Conservation (phyloP, 345 rosid species). For the Brassica juncea region DNA sequence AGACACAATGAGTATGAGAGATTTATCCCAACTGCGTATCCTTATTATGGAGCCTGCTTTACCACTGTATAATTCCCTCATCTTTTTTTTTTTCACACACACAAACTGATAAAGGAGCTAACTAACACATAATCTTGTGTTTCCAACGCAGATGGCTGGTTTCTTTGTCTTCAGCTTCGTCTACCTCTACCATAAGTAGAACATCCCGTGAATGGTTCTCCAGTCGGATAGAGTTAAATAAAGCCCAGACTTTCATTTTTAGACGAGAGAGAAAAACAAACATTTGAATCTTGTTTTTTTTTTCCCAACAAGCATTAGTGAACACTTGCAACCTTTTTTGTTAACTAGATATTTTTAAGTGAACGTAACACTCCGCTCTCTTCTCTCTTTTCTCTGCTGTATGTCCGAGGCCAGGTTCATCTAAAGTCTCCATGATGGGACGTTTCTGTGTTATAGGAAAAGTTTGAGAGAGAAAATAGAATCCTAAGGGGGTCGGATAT, state of each 20-base stretch:
- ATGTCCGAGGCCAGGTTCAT: neutral
- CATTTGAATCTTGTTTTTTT: neutral
- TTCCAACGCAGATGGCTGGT: conserved; percentile 64
- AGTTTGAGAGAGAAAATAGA: neutral
- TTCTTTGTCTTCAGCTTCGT: conserved; percentile 69
- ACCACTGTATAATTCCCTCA: conserved; percentile 42
- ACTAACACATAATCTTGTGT: neutral
- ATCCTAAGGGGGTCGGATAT: neutral
- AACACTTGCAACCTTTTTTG: conserved; percentile 21
- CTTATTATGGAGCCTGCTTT: conserved; percentile 75
- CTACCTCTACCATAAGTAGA: conserved; percentile 64
- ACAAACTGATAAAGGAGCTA: neutral
- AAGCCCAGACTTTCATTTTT: conserved; percentile 15
- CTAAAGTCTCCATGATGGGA: neutral
- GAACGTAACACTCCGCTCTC: neutral
- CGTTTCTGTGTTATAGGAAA: neutral
- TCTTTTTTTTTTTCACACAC: neutral
- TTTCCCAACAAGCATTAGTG: neutral
- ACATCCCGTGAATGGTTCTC: conserved; percentile 1
- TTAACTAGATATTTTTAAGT: neutral
- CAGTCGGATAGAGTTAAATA: conserved; percentile 10
- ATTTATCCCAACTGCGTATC: conserved; percentile 63
- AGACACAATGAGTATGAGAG: conserved; percentile 74
- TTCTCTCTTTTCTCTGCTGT: neutral
- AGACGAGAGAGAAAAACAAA: conserved; percentile 5